Evolutionary conservation across 768 basidiomycete species (phyloP), one percentile per base, ranked within the genome.

Genomic region (Chalciporus sphaerocephalus): DNA sequence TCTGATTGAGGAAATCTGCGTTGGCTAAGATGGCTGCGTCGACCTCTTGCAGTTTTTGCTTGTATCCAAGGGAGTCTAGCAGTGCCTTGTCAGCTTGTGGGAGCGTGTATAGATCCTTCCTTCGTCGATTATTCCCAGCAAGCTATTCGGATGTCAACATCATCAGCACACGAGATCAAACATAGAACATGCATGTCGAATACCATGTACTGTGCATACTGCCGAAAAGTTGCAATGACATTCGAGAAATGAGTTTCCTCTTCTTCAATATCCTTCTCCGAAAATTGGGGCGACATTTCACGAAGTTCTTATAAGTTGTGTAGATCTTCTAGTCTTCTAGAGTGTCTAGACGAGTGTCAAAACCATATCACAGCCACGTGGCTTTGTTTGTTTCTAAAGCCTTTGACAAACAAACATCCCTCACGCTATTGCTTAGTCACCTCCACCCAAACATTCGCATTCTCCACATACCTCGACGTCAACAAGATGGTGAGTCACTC

Each of bases 11-110:
- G 61, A 97, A 93, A 35, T 83, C 71, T 1, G 88, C 84, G 56
- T 95, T 96, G 40, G 71, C 79, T 40, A 79, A 64, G 53, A 96
- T 94, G 8, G 88, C 87, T 7, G 78, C 70, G 66, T 97, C 93
- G 11, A 90, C 85, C 21, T 76, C 80, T 24, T 83, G 76, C 1
- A 97, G 74, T 60, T 92, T 92, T 47, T 80, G 70, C 53, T 83
- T 80, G 64, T 89, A 94, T 6, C 89, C 88, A 5, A 94, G 61
- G 11, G 59, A 53, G 12, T 79, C 74, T 1, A 95, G 72, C 0
- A 94, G 62, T 1, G 74, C 78, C 57, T 83, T 84, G 60, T 95
- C 90, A 20, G 72, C 73, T 30, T 67, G 70, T 0, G 89, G 77
- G 3, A 97, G 74, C 0, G 74, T 78, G 57, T 81, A 85, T 5